Conservation (phyloP, 2,329 filamentous ascomycete species). For the Dryadomyces quercus-mongolicae region DNA sequence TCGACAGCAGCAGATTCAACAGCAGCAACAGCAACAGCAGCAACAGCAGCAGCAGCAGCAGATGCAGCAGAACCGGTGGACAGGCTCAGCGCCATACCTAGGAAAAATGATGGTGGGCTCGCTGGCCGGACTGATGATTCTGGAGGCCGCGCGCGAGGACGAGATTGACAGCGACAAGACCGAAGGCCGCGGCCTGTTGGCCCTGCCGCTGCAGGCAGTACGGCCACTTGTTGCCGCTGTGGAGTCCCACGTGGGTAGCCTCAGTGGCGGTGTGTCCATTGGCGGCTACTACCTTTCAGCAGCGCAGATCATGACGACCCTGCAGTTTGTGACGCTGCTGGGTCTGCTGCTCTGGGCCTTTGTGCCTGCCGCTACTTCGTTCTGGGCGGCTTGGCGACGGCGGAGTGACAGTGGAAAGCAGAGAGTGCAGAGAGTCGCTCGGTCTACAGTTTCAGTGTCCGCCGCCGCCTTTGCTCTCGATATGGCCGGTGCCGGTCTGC, state of each 20-base stretch:
- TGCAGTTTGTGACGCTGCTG: conserved; percentile 40
- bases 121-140: conserved; percentile 80
- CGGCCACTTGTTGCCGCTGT: conserved; percentile 29
- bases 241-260: conserved; percentile 26
- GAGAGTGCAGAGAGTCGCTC: not conserved
- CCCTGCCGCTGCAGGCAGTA: conserved; percentile 42
- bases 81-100: conserved; percentile 41
- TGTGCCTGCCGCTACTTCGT: conserved; percentile 27
- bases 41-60: conserved; percentile 31
- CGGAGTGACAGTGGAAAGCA: conserved; percentile 8
- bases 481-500: not conserved
- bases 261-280: conserved; percentile 31
- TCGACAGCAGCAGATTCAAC: conserved; percentile 36
- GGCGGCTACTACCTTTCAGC: conserved; percentile 39
- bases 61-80: conserved; percentile 35
- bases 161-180: conserved; percentile 52
- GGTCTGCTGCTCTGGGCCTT: conserved; percentile 43
- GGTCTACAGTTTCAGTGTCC: conserved; percentile 34
- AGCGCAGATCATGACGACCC: conserved; percentile 32
- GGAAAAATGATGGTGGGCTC: conserved; percentile 87
- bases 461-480: conserved; percentile 41
- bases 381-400: not conserved
- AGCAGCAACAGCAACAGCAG: conserved; percentile 47
- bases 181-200: conserved; percentile 48
- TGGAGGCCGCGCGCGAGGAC: conserved; percentile 64